Evolutionary conservation across 1,139 yeast species (phyloP), one percentile per base, ranked within the genome.

Genomic region (Pichia sp.): DNA sequence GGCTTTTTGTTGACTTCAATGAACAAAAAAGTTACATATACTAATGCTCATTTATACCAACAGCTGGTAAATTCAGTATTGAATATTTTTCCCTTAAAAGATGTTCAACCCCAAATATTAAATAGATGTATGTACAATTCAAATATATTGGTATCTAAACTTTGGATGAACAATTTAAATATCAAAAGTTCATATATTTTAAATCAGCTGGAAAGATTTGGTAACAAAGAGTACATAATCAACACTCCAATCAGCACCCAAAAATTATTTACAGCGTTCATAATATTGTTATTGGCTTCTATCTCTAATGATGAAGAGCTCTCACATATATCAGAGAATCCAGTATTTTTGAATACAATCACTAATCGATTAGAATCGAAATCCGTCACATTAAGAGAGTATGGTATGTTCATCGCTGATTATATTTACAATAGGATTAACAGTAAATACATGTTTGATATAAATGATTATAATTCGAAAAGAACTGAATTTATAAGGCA

Each of bases 361-460:
- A 62, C 64, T 2, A 52, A 56, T 40, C 53, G 65, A 30, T 49
- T 65, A 27, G 66, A 64, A 20, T 60, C 68, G 0, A 57, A 55
- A 26, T 43, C 54, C 5, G 40, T 47, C 1, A 54, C 26, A 20
- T 23, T 53, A 1, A 50, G 67, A 20, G 53, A 57, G 18, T 51
- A 62, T 15, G 68, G 66, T 0, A 64, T 64, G 67, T 24, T 53
- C n/a, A 40, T 64, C 7, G 66, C 64, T 1, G 66, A 63, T 48
- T 43, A 49, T 7, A 49, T 63, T 6, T 54, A 60, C 43, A 49
- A 49, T 11, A 41, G 46, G n/a, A 43, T 54, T 1, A 39, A 51
- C 22, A 56, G 51, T 1, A 59, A 60, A 34, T 47, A 51, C 1
- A 54, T 64, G 55, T 64, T 63, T 49, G 49, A 54, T 20, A 58